Percentiles rank a stretch among this genome's conserved stretches.
These are phyloP conservation scores for Yarrowia sp. DNA, from an alignment of 805 yeast species.

Conservation along the genomic window DNA sequence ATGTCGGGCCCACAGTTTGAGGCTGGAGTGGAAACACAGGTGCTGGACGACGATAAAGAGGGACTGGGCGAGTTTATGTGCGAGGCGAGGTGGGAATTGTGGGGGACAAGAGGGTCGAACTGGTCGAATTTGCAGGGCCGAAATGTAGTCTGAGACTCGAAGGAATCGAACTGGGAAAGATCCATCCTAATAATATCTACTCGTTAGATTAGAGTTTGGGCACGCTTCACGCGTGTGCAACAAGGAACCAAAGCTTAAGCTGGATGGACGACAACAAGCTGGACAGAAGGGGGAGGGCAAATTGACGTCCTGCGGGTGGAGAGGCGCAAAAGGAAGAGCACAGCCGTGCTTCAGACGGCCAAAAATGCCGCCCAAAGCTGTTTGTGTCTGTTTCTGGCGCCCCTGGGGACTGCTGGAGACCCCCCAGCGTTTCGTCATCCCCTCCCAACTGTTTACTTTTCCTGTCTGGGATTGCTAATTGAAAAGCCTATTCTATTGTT, in stretches of 20 bases:
- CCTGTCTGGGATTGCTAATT: constrained; percentile 23
- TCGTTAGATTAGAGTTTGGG: constrained; percentile 5
- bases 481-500: constrained; percentile 16
- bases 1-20: neutral
- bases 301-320: too few relatives aligned
- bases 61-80: constrained; percentile 4
- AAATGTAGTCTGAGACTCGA: neutral
- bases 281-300: neutral
- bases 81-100: neutral
- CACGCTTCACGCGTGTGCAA: constrained; percentile 17
- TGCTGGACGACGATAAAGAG: neutral
- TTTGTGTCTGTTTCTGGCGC: too few relatives aligned
- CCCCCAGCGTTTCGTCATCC: neutral
- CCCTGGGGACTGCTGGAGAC: too few relatives aligned
- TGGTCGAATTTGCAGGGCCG: neutral
- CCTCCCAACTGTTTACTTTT: constrained; percentile 19
- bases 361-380: too few relatives aligned
- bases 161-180: constrained; percentile 21
- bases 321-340: too few relatives aligned
- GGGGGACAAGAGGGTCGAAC: neutral
- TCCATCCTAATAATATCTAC: constrained; percentile 16
- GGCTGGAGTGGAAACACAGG: neutral
- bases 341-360: too few relatives aligned
- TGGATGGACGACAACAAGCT: neutral
- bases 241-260: neutral